These are phyloP conservation scores for Amylocystis lapponica DNA, from an alignment of 768 basidiomycete genomes.

Conservation along the genomic window DNA sequence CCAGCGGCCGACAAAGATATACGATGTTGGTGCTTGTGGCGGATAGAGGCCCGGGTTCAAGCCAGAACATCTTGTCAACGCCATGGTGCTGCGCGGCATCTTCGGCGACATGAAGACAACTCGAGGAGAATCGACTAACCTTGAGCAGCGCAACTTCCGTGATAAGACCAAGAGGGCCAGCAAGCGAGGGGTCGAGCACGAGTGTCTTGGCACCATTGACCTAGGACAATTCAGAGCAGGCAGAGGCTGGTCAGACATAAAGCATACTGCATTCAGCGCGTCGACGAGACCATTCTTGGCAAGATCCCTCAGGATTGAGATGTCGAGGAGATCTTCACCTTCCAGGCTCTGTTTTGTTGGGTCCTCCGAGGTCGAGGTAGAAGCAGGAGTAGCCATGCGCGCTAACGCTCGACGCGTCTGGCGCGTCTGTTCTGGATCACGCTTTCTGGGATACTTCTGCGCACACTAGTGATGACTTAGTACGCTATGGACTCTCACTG, in stretches of 20 bases:
- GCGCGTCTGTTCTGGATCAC: no score
- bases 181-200: slow-evolving; percentile 82
- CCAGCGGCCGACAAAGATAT: slow-evolving; percentile 86
- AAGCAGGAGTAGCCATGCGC: slow-evolving; percentile 13
- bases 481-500: no score
- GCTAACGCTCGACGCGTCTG: not conserved
- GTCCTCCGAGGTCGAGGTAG: slow-evolving; percentile 30
- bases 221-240: slow-evolving; percentile 29
- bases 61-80: slow-evolving; percentile 99
- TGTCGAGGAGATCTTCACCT: slow-evolving; percentile 43
- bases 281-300: slow-evolving; percentile 79
- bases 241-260: not conserved
- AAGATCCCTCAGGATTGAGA: slow-evolving; percentile 67
- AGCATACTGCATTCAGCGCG: slow-evolving; percentile 69
- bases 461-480: no score
- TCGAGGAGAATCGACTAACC: no score
- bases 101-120: not conserved
- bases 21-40: slow-evolving; percentile 85
- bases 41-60: slow-evolving; percentile 81
- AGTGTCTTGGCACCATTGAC: slow-evolving; percentile 94
- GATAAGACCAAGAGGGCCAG: slow-evolving; percentile 91
- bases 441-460: no score
- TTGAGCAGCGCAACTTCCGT: slow-evolving; percentile 91
- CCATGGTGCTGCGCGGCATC: slow-evolving; percentile 78
- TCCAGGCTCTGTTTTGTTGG: slow-evolving; percentile 29